phyloP scores from a whole-genome alignment of 2,329 filamentous ascomycete species.

The Westerdykella ornata region DNA sequence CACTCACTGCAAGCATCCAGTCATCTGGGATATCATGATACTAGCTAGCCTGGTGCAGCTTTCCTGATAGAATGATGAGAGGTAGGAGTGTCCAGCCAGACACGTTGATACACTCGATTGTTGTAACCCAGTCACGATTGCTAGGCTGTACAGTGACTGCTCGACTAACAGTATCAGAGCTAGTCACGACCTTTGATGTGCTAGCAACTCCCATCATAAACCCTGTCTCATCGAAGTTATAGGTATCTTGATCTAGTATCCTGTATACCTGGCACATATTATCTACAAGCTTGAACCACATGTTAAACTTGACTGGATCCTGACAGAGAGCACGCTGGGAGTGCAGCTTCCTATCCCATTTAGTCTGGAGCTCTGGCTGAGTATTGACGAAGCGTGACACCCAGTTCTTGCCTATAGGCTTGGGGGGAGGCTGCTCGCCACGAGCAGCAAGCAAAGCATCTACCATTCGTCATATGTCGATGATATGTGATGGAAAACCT shows the following conservation, averaged over 20 bases:
- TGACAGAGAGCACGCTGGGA: constrained; percentile 3
- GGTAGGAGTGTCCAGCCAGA: constrained; percentile 3
- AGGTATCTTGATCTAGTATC: constrained; percentile 7
- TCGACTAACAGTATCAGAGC: constrained; percentile 1
- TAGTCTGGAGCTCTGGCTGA: too few relatives aligned
- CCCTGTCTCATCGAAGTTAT: too few relatives aligned
- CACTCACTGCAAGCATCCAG: constrained; percentile 5
- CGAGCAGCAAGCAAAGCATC: too few relatives aligned
- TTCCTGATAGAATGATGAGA: constrained; percentile 3
- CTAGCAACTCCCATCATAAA: constrained; percentile 27
- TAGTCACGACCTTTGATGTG: too few relatives aligned
- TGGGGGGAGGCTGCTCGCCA: too few relatives aligned
- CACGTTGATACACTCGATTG: constrained; percentile 4
- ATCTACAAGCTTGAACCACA: constrained; percentile 8
- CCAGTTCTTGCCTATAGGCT: too few relatives aligned
- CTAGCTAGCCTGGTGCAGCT: constrained; percentile 12
- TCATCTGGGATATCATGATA: constrained; percentile 8
- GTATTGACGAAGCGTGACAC: too few relatives aligned
- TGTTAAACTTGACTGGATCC: constrained; percentile 4
- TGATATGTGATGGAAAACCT: too few relatives aligned
- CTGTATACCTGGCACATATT: neutral
- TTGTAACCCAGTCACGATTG: constrained; percentile 5
- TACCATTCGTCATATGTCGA: too few relatives aligned
- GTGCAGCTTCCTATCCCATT: too few relatives aligned
- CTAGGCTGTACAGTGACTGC: constrained; percentile 1